phyloP scores from a whole-genome alignment of 2,329 filamentous ascomycete genomes.

The Botrytis hyacinthi region DNA sequence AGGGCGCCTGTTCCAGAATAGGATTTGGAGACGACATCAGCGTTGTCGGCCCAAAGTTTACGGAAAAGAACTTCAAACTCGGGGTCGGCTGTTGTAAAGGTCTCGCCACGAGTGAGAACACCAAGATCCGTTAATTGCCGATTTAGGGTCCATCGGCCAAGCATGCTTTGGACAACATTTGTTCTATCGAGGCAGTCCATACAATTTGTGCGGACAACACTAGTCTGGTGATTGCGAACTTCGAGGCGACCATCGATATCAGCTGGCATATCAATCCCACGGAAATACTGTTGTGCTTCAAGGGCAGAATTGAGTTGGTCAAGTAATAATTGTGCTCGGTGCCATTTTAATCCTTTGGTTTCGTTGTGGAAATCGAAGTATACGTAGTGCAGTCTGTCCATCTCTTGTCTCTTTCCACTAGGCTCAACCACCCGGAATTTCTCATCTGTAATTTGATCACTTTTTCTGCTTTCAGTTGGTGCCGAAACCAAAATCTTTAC shows the following conservation, averaged over 20 bases:
- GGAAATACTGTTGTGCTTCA: constrained; percentile 83
- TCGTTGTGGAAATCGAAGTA: constrained; percentile 99
- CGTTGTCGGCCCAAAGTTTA: constrained; percentile 98
- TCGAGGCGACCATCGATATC: constrained; percentile 70
- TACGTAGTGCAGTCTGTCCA: constrained; percentile 87
- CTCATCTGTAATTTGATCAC: constrained; percentile 67
- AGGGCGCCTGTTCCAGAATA: constrained; percentile 96
- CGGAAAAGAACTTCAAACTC: constrained; percentile 90
- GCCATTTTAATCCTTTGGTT: constrained; percentile 92
- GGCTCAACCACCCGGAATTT: constrained; percentile 79
- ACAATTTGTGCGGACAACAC: constrained; percentile 94
- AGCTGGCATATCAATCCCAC: constrained; percentile 80
- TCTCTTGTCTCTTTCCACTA: constrained; percentile 54
- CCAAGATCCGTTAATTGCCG: constrained; percentile 85
- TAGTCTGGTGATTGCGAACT: constrained; percentile 75
- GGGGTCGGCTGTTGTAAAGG: constrained; percentile 71
- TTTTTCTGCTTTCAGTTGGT: constrained; percentile 63
- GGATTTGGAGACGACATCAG: constrained; percentile 86
- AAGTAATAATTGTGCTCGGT: constrained; percentile 83
- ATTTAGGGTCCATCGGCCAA: constrained; percentile 84
- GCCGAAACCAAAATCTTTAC: constrained; percentile 71
- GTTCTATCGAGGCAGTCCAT: constrained; percentile 99
- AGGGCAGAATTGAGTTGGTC: constrained; percentile 78
- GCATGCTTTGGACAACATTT: constrained; percentile 97
- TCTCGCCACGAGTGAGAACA: constrained; percentile 71